Conservation (phyloP, 257 asterid species). For the Cynanchum wilfordii region DNA sequence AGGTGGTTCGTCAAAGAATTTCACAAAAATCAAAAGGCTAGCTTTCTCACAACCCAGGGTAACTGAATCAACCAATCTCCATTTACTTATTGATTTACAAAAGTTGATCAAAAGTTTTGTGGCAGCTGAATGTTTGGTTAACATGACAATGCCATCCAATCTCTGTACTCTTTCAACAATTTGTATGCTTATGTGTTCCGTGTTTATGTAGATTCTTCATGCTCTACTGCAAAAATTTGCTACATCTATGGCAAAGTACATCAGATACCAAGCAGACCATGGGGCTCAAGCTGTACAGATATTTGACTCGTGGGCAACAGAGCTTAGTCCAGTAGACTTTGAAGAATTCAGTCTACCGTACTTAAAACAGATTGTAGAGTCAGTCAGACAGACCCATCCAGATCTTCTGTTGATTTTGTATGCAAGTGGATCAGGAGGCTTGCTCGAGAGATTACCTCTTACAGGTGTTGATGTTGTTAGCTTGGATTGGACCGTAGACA, state of each 20-base stretch:
- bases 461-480: conserved; percentile 93
- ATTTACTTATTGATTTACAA: background rate
- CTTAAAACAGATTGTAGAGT: conserved; percentile 67
- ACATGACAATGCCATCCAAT: background rate
- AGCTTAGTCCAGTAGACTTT: conserved; percentile 89
- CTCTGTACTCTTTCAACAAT: background rate
- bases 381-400: conserved; percentile 78
- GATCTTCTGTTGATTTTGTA: conserved; percentile 71
- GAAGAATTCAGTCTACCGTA: conserved; percentile 97
- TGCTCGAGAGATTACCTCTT: conserved; percentile 87
- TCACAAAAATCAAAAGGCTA: conserved; percentile 76
- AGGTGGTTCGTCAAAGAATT: conserved; percentile 98
- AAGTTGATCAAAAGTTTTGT: background rate
- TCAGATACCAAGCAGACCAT: conserved; percentile 89
- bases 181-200: background rate
- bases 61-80: conserved; percentile 11
- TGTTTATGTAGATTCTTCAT: conserved; percentile 58
- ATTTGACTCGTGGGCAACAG: conserved; percentile 99
- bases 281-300: conserved; percentile 99
- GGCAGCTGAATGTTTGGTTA: conserved; percentile 1
- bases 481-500: conserved; percentile 98
- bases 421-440: conserved; percentile 98
- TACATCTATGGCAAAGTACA: conserved; percentile 82
- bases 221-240: conserved; percentile 86
- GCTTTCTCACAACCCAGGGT: conserved; percentile 98